These are phyloP conservation scores for Iris macrosiphon DNA, from an alignment of 106 monocot genomes.

Conservation along the genomic window DNA sequence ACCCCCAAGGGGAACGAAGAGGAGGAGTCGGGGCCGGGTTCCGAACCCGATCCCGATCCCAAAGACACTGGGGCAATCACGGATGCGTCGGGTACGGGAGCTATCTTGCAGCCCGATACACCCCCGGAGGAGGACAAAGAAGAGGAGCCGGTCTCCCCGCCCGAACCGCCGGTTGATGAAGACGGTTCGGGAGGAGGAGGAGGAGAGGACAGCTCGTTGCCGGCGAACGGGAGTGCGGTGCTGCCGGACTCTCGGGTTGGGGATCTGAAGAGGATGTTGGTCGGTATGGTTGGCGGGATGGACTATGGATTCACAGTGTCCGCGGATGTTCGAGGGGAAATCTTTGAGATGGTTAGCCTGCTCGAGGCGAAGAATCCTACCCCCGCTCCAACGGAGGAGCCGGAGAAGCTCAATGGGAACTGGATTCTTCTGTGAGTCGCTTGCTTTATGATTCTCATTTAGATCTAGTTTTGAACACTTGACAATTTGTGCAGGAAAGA, in stretches of 20 bases:
- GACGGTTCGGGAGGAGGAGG: constrained; percentile 17
- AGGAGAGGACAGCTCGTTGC: neutral
- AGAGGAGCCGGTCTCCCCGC: neutral
- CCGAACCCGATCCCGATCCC: constrained; percentile 23
- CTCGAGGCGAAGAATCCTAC: constrained; percentile 57
- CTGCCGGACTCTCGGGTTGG: neutral
- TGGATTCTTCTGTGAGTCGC: constrained; percentile 62
- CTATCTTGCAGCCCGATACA: neutral
- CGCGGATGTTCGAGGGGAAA: constrained; percentile 42
- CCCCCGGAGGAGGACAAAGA: too few species aligned
- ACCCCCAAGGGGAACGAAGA: too few species aligned
- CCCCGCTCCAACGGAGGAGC: constrained; percentile 31
- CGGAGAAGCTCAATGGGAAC: constrained; percentile 48
- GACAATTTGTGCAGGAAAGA: neutral
- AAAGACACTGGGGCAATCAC: constrained; percentile 26
- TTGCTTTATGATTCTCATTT: neutral
- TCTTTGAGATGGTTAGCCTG: constrained; percentile 51
- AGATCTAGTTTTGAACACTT: neutral
- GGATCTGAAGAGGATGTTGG: constrained; percentile 46
- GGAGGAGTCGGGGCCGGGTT: constrained; percentile 11
- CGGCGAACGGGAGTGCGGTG: neutral
- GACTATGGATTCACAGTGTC: constrained; percentile 41
- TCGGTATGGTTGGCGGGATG: constrained; percentile 49
- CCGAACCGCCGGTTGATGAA: constrained; percentile 10
- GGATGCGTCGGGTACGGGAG: neutral